A percentile compares a stretch with the other conserved stretches of the same genome.
Conservation (phyloP, 2,329 filamentous ascomycete species). For the Ciborinia camelliae region DNA sequence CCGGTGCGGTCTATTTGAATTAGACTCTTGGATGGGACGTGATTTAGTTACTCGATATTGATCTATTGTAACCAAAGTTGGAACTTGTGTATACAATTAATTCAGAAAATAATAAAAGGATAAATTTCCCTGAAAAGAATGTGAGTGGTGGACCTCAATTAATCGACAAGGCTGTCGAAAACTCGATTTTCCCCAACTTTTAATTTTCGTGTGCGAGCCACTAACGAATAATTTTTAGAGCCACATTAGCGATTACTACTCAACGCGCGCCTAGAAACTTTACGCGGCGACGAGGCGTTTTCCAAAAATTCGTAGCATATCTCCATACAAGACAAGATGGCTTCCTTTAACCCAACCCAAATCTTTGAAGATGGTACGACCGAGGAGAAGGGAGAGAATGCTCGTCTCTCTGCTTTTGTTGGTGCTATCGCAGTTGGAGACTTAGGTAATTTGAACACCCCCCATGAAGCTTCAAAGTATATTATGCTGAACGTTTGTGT, state of each 20-base stretch:
- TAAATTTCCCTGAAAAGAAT: slow-evolving; percentile 3
- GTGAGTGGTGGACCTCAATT: slow-evolving; percentile 8
- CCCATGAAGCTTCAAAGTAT: slow-evolving; percentile 14
- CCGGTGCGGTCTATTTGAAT: slow-evolving; percentile 12
- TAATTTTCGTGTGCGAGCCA: slow-evolving; percentile 21
- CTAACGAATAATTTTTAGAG: slow-evolving; percentile 17
- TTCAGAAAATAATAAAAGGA: neutral
- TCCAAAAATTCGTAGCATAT: slow-evolving; percentile 21
- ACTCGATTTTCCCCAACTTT: slow-evolving; percentile 19
- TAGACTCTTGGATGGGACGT: slow-evolving; percentile 5
- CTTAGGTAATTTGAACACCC: slow-evolving; percentile 43
- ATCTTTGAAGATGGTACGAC: slow-evolving; percentile 97
- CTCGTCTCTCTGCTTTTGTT: slow-evolving; percentile 95
- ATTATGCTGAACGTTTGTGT: slow-evolving; percentile 16
- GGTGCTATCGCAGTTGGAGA: slow-evolving; percentile 97
- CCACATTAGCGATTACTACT: slow-evolving; percentile 21
- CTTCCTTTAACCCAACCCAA: slow-evolving; percentile 82
- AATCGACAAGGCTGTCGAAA: slow-evolving; percentile 14
- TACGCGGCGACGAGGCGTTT: slow-evolving; percentile 22
- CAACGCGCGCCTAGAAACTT: slow-evolving; percentile 18
- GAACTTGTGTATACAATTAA: neutral
- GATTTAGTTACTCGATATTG: neutral
- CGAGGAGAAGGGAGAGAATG: slow-evolving; percentile 99
- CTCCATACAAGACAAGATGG: slow-evolving; percentile 31
- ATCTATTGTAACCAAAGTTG: slow-evolving; percentile 4